Conservation (phyloP, 148 eudicot genomes). For the Chenopodium suecicum region DNA sequence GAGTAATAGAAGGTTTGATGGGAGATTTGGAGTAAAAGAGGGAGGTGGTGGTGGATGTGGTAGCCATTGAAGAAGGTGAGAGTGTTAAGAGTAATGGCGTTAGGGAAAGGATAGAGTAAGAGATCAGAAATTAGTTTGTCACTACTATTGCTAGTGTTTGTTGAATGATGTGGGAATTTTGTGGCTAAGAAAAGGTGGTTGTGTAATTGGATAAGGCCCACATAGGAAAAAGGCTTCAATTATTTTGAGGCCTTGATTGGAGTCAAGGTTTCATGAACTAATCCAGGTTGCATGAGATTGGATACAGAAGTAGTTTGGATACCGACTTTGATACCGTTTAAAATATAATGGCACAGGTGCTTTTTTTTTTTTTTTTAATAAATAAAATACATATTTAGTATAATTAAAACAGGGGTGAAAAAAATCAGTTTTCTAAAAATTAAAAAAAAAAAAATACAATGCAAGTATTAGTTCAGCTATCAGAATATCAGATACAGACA, state of each 20-base stretch:
- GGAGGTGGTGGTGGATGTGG: constrained; percentile 21
- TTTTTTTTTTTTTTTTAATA: too few relatives aligned
- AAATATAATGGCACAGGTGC: too few relatives aligned
- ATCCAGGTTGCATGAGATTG: too few relatives aligned
- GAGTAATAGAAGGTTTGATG: constrained; percentile 10
- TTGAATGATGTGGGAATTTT: not conserved
- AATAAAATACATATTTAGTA: too few relatives aligned
- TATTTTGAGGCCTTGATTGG: not conserved
- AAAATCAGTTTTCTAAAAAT: too few relatives aligned
- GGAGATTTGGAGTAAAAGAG: constrained; percentile 8
- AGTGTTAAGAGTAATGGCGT: not conserved
- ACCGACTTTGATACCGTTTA: too few relatives aligned
- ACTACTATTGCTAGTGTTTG: not conserved
- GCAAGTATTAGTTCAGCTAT: too few relatives aligned
- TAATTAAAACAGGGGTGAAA: too few relatives aligned
- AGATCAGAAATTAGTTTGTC: too few relatives aligned
- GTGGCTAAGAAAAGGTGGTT: constrained; percentile 5
- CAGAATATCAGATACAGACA: too few relatives aligned
- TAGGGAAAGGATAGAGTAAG: constrained; percentile 13
- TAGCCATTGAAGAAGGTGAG: constrained; percentile 17
- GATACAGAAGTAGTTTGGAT: too few relatives aligned
- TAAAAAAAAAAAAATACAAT: too few relatives aligned
- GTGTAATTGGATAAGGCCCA: constrained; percentile 30
- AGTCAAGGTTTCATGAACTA: not conserved
- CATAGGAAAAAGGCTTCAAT: constrained; percentile 33